Evolutionary conservation across 2,329 filamentous ascomycete species (phyloP), one percentile per base, ranked within the genome.

Genomic region (Pestalotiopsis sp.): DNA sequence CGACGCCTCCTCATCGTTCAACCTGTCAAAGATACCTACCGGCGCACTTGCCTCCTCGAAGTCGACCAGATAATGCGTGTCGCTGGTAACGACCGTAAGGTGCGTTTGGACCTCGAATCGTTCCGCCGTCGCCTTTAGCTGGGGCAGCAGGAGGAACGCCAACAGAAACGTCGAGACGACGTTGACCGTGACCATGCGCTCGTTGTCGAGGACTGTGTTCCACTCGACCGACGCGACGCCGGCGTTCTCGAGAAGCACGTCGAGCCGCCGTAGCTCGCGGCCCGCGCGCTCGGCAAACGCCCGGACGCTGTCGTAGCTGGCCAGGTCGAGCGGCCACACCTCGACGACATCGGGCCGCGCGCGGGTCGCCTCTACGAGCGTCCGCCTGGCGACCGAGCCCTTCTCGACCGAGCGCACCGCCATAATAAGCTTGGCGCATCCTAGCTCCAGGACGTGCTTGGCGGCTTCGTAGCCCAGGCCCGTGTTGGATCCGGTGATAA

Each of bases 311-410:
- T 64, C 66, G 26, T 64, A 67, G 20, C 57, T 64, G 17, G 22
- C 14, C 14, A 67, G 60, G 35, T 67, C 60, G 6, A 67, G n/a
- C 4, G 61, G 30, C 66, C 66, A 67, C 7, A 67, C 66, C 17
- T 67, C 60, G 48, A 64, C 35, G 13, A 40, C 38, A 7, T 24
- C 39, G 11, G 26, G 35, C 5, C 38, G 38, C 24, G 3, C n/a
- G 4, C 22, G 13, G 24, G 44, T 56, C 24, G 57, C n/a, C 13
- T 64, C 30, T 3, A 64, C 20, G 35, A 52, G 40, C 4, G 20
- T 4, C 2, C 71, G 65, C 35, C 22, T 40, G 10, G 58, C 58
- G 30, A 17, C n/a, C 38, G 40, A 35, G 26, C 58, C 58, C 20
- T 61, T 61, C 4, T 61, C 58, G 5, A 61, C 30, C 10, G 58